Evolutionary conservation across 2,329 filamentous ascomycete genomes (phyloP), one percentile per base, ranked within the genome.

Genomic region (Ophiostoma australiae): DNA sequence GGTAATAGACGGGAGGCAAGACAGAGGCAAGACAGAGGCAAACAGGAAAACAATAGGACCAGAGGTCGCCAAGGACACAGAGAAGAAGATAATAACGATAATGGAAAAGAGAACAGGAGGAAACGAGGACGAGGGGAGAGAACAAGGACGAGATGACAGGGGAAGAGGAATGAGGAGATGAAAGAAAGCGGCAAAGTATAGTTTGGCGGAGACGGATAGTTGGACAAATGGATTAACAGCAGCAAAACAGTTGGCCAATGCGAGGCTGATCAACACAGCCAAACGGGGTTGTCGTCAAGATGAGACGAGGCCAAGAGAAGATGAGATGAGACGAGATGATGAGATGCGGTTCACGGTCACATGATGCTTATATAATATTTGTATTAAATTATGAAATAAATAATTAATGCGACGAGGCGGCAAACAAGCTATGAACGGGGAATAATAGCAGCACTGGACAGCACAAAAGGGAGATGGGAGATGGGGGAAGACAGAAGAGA

Each of bases 11-110:
- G 23, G 52, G 52, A 41, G 39, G 39, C 39, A 41, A 41, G 39
- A 41, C 39, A 41, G 39, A 58, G 52, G 52, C 52, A 58, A 58
- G 48, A 55, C 20, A 27, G 52, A 58, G 48, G 52, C 52, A n/a
- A 48, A 48, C 37, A 39, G 37, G 37, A 39, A 8, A 20, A 48
- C 20, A 17, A 48, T n/a, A n/a, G 44, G 17, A 39, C 10, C 37
- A 10, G 10, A 39, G 37, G 7, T 39, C 13, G 37, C 27, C 10
- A 39, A 39, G 37, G 37, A 39, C 37, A 39, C 13, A 11, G 10
- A 11, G 10, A 39, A 10, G 37, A 39, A 3, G 10, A 39, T 11
- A 39, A 39, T 10, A 10, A 11, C 37, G 37, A 39, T 11, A 39
- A 39, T 39, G 37, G 37, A 39, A 39, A 17, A n/a, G 44, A n/a